Evolutionary conservation across 768 basidiomycete genomes (phyloP), one percentile per base, ranked within the genome.

Genomic region (Tulasnella sp.): DNA sequence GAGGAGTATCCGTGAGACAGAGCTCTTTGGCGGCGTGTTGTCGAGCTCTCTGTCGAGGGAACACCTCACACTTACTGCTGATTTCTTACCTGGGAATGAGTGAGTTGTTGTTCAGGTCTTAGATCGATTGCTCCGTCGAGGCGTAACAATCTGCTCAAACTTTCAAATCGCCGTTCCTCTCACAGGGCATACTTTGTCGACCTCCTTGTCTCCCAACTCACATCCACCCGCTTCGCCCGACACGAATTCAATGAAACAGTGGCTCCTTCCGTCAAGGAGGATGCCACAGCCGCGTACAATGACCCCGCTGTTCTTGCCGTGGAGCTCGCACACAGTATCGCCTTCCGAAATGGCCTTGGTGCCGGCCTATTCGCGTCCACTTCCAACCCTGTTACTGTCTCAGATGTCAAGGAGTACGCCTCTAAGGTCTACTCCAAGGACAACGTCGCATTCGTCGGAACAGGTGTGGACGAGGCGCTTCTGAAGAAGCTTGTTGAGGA

Each of bases 41-140:
- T 92, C 91, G 24, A 75, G 91, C 60, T 84, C 80, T 63, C 76
- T 97, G 64, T 80, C 85, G 17, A 77, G 95, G 65, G 95, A 98
- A 75, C 85, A 97, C 73, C 78, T 99, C 47, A 84, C 91, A 61
- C 74, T 97, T 70, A 94, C 90, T 23, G 92, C 95, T 54, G 94
- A 97, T 72, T 99, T 96, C 75, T 74, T 97, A 66, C 82, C 85
- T 61, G 93, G 90, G 49, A 92, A 99, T 72, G 94, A 96, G 95
- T 97, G 71, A 75, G 92, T 88, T 10, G 29, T 21, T 34, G 8
- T 42, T 44, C 21, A 27, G 24, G 19, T 50, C 30, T 19, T 29
- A 8, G 24, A 21, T 51, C 3, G 23, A 3, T 47, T 15, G 23
- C 5, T 27, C 30, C 1, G 17, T 21, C 8, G 26, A 23, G 26